Percentiles rank a stretch among this genome's conserved stretches.
phyloP scores from a whole-genome alignment of 2,329 filamentous ascomycete species.

The Harringtonia aguacate region DNA sequence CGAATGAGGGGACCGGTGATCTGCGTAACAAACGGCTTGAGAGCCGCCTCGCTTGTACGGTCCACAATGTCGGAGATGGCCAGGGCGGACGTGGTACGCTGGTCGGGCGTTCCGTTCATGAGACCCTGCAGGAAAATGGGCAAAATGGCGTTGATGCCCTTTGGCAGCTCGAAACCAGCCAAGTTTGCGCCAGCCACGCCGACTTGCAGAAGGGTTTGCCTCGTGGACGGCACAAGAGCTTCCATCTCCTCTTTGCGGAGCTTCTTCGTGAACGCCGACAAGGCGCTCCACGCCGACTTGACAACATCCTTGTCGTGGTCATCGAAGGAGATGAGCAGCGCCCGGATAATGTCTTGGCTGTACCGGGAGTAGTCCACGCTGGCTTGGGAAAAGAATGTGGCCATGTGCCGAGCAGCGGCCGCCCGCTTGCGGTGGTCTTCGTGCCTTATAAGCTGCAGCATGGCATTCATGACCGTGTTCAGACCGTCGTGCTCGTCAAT shows the following conservation, averaged over 20 bases:
- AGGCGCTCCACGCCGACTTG: conserved; percentile 78
- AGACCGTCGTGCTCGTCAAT: conserved; percentile 95
- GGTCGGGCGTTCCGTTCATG: conserved; percentile 90
- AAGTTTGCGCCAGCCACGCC: conserved; percentile 78
- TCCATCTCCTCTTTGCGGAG: conserved; percentile 98
- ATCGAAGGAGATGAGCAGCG: conserved; percentile 83
- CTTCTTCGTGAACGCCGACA: conserved; percentile 78
- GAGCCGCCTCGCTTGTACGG: conserved; percentile 72
- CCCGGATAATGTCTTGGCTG: conserved; percentile 88
- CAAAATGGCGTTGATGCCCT: conserved; percentile 92
- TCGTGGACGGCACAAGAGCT: conserved; percentile 72
- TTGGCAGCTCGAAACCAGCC: conserved; percentile 81
- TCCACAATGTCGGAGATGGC: conserved; percentile 95
- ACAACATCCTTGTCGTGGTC: conserved; percentile 76
- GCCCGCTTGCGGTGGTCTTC: conserved; percentile 82
- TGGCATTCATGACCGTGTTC: conserved; percentile 90
- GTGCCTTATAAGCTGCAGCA: conserved; percentile 79
- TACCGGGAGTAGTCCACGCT: conserved; percentile 90
- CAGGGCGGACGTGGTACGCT: conserved; percentile 82
- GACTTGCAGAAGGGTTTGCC: conserved; percentile 77
- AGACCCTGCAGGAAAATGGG: conserved; percentile 96
- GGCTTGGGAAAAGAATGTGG: conserved; percentile 72
- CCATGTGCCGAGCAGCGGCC: conserved; percentile 66
- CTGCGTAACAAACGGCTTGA: conserved; percentile 93
- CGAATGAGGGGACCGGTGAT: conserved; percentile 96